These are phyloP conservation scores for Microglena sp. DNA, from an alignment of 139 green algal genomes.

Conservation along the genomic window DNA sequence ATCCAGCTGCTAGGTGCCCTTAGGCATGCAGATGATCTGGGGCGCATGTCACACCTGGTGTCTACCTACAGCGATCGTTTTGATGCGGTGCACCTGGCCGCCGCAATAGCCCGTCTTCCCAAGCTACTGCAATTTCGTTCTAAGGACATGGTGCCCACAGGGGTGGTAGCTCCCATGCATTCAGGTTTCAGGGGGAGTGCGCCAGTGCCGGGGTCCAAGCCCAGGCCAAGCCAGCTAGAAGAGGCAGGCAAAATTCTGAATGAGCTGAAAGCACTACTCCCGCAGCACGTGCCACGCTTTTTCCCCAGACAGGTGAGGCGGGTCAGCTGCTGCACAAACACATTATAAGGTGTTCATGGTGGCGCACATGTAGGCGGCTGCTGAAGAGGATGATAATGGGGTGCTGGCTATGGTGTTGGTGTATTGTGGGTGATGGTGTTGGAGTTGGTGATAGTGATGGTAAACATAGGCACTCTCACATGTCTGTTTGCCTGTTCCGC, in stretches of 20 bases:
- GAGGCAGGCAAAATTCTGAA: background rate
- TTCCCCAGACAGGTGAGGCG: too few relatives aligned
- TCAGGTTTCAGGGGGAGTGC: background rate
- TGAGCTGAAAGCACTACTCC: constrained; percentile 1
- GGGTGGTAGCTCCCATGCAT: background rate
- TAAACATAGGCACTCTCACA: too few relatives aligned
- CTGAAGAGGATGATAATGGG: too few relatives aligned
- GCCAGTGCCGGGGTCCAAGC: background rate
- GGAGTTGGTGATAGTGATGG: too few relatives aligned
- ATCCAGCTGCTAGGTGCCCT: constrained; percentile 21
- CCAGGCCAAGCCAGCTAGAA: background rate
- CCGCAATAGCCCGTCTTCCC: constrained; percentile 21
- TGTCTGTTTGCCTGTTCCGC: too few relatives aligned
- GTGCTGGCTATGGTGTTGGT: too few relatives aligned
- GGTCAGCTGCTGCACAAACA: background rate
- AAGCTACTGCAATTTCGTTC: constrained; percentile 9
- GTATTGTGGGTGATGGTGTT: too few relatives aligned
- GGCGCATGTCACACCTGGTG: constrained; percentile 25
- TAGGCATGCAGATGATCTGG: background rate
- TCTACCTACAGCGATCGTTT: constrained; percentile 7
- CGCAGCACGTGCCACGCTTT: background rate
- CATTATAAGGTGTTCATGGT: background rate
- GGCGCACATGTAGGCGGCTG: too few relatives aligned
- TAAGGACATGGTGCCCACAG: constrained; percentile 11
- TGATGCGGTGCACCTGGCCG: constrained; percentile 24